Base-by-base conservation (phyloP, 257 asterid genomes). In the Rhazya stricta region DNA sequence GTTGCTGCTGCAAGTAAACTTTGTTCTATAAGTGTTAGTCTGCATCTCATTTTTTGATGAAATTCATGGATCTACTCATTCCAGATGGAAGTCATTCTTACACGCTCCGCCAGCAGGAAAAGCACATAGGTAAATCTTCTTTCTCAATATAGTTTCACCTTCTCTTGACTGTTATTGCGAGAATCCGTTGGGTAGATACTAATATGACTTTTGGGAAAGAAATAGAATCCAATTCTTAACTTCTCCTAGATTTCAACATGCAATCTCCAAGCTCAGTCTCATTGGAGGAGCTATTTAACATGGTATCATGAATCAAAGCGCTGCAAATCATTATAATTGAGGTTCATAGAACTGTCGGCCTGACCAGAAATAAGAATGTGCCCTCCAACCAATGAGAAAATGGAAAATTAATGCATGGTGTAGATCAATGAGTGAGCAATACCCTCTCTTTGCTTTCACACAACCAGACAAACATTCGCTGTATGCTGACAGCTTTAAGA, bases 51-150 rank as follows among this genome's bases (percentile, higher is more conserved):
- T 48, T 69, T 71, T 73, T 76, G 68, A 67, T 32, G 39, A 46
- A 70, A 76, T 77, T 68, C 63, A 66, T 69, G 63, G 51, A 58
- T 67, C 74, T 54, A 69, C 54, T 61, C 45, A 54, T 71, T 88
- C 84, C 96, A 94, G 99, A 92, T 85, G 99, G 99, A 83, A 89
- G 96, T 82, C 98, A 94, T 84, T 84, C 99, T 54, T 92, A 79
- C 87, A 83, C 80, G 88, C 86, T 84, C 58, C 94, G 84, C 79
- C 96, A 92, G 88, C 81, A 79, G 85, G 99, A 94, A 84, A 94
- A 94, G 81, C 97, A 90, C 83, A 91, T 94, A 58, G 99, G 99
- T 94, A 80, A 76, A 62, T 74, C 13, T 65, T 76, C 74, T 79
- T 77, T 60, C 34, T 45, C 43, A 37, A 68, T 71, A n/a, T 37